Percentiles rank a stretch among this genome's conserved stretches.
phyloP scores from a whole-genome alignment of 441 rosid genomes.

The Theobroma grandiflorum region DNA sequence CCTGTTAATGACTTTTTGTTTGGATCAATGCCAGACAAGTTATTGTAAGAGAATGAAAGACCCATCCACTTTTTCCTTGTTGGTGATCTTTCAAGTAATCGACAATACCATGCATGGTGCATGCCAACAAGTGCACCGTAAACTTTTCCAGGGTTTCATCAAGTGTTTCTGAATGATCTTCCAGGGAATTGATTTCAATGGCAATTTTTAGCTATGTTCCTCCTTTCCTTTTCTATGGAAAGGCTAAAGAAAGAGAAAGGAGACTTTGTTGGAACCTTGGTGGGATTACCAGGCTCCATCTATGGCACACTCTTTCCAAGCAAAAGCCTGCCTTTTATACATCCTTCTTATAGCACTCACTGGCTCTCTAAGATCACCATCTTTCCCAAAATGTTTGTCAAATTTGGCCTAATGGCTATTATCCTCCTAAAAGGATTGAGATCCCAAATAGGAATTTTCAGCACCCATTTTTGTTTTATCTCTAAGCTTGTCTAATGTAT shows the following conservation, averaged over 20 bases:
- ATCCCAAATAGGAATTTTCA: too few species aligned
- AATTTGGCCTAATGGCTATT: too few species aligned
- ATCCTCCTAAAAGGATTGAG: too few species aligned
- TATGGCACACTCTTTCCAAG: conserved; percentile 51
- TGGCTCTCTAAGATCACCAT: conserved; percentile 52
- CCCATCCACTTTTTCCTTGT: background rate
- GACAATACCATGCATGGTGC: conserved; percentile 22
- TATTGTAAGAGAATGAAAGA: too few species aligned
- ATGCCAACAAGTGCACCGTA: conserved; percentile 1
- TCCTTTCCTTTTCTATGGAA: conserved; percentile 11
- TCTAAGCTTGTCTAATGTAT: too few species aligned
- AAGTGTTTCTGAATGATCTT: conserved; percentile 55
- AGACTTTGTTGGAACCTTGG: conserved; percentile 11
- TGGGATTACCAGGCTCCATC: conserved; percentile 56
- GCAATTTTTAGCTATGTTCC: conserved; percentile 42
- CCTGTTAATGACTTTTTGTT: conserved; percentile 22
- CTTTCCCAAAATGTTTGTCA: background rate
- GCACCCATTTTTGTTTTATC: too few species aligned
- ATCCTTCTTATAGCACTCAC: conserved; percentile 47
- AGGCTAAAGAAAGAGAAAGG: conserved; percentile 1
- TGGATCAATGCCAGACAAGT: too few species aligned
- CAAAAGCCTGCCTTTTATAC: conserved; percentile 41
- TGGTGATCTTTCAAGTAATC: conserved; percentile 21
- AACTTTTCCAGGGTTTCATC: conserved; percentile 38
- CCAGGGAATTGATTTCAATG: conserved; percentile 58